phyloP scores from a whole-genome alignment of 2,329 filamentous ascomycete species.

The Alternaria sp. region DNA sequence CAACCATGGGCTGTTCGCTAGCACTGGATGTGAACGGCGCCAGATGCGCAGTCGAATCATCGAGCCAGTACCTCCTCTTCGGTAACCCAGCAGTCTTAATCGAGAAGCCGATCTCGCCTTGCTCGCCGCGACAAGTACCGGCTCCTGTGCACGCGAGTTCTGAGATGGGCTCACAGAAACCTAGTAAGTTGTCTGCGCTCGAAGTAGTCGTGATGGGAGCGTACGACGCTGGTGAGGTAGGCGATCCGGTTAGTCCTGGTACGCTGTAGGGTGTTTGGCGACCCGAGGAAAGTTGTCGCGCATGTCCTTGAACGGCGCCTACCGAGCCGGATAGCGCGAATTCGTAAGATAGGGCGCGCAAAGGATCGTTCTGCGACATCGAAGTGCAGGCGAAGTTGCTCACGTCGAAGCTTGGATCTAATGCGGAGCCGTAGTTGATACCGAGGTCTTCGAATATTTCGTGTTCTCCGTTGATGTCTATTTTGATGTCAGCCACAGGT shows the following conservation, averaged over 20 bases:
- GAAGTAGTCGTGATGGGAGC: conserved; percentile 15
- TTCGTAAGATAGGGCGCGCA: conserved; percentile 28
- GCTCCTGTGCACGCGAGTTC: conserved; percentile 24
- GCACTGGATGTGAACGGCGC: neutral
- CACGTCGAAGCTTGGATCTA: conserved; percentile 41
- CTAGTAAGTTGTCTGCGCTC: conserved; percentile 8
- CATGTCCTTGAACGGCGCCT: conserved; percentile 16
- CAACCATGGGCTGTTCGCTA: neutral
- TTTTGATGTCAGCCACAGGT: neutral
- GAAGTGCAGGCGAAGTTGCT: conserved; percentile 27
- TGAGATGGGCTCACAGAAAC: conserved; percentile 23
- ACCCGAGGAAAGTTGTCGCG: conserved; percentile 18
- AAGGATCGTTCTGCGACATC: conserved; percentile 16
- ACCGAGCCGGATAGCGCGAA: conserved; percentile 35
- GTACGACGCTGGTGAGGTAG: conserved; percentile 18
- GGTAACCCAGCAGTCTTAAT: conserved; percentile 3
- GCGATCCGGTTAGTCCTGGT: conserved; percentile 25
- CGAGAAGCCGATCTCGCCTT: conserved; percentile 28
- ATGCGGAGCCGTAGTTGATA: conserved; percentile 20
- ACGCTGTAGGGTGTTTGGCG: conserved; percentile 22
- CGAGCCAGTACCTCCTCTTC: conserved; percentile 17
- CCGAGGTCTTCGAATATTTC: conserved; percentile 46
- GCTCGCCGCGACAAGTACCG: conserved; percentile 29
- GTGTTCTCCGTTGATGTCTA: conserved; percentile 21
- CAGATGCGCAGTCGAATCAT: conserved; percentile 6